Base-by-base conservation (phyloP, 73 alveolate genomes). In the Uronychia setigera region DNA sequence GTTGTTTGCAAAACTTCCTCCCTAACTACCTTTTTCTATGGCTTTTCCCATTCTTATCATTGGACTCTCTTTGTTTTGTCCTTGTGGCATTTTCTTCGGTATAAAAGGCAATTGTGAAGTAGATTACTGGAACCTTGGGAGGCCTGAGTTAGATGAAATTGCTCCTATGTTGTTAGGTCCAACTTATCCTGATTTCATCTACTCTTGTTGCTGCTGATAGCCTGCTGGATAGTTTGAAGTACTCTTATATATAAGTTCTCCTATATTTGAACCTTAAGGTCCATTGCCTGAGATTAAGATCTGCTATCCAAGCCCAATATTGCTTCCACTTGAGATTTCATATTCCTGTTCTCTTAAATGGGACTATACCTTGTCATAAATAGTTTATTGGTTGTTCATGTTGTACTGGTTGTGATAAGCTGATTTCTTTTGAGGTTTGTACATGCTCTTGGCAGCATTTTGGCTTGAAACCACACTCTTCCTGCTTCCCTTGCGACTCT, bases 401-500 rank as follows among this genome's bases (percentile, higher is more conserved):
- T 11, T 46, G n/a, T 46, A 19, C 5, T 46, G 5, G 67, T 46
- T 46, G 19, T 11, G 5, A 11, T 5, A 46, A 11, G n/a, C 67
- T 11, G 19, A 11, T 46, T 46, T 46, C 67, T 46, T 46, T 5
- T 19, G 5, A 19, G 5, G 67, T 19, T 46, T 46, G 67, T 46
- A 46, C 67, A 11, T 11, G 19, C n/a, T 5, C 67, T 46, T 46
- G n/a, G 5, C n/a, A 19, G 67, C 5, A 19, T 46, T 46, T 19
- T 46, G 67, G n/a, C n/a, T 46, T 5, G n/a, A 11, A 19, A 46
- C 67, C 67, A 46, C 67, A 46, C 67, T 46, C 67, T 46, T 46
- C 67, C 67, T 46, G 67, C 67, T 46, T 19, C 67, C 67, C 67
- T 46, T 46, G n/a, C 67, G 67, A 46, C 67, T 46, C 67, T 46